phyloP scores from a whole-genome alignment of 1,139 yeast genomes.

The Taphrina deformans region DNA sequence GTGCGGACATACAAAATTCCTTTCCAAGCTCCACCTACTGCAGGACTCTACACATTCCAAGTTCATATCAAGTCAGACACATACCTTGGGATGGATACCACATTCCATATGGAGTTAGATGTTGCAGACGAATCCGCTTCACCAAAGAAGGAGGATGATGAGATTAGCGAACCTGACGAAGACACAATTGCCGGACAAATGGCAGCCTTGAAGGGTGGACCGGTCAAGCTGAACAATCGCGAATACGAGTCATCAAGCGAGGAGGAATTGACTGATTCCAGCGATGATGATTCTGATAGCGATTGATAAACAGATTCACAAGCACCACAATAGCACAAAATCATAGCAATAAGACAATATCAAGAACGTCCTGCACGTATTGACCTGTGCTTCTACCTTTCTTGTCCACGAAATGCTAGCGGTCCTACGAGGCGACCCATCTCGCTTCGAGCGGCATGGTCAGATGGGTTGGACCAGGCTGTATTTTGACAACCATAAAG shows the following conservation, averaged over 20 bases:
- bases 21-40: slow-evolving; percentile 36
- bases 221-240: slow-evolving; percentile 1
- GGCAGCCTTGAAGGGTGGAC: slow-evolving; percentile 26
- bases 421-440: too few relatives aligned
- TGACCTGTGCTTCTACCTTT: too few relatives aligned
- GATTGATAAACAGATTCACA: neutral
- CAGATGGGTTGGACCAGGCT: too few relatives aligned
- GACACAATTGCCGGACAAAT: slow-evolving; percentile 30
- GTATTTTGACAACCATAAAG: neutral
- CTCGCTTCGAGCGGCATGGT: too few relatives aligned
- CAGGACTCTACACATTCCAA: slow-evolving; percentile 35
- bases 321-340: neutral
- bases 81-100: slow-evolving; percentile 35
- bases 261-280: slow-evolving; percentile 20
- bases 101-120: slow-evolving; percentile 28
- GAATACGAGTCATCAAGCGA: slow-evolving; percentile 28
- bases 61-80: slow-evolving; percentile 35
- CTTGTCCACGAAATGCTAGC: too few relatives aligned
- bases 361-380: too few relatives aligned
- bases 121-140: slow-evolving; percentile 21
- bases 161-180: slow-evolving; percentile 29
- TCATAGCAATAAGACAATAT: too few relatives aligned
- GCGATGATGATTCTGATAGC: slow-evolving; percentile 29
- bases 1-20: slow-evolving; percentile 33
- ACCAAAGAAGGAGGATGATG: slow-evolving; percentile 18